Evolutionary conservation across 768 basidiomycete genomes (phyloP), one percentile per base, ranked within the genome.

Genomic region (Lentinus brumalis): DNA sequence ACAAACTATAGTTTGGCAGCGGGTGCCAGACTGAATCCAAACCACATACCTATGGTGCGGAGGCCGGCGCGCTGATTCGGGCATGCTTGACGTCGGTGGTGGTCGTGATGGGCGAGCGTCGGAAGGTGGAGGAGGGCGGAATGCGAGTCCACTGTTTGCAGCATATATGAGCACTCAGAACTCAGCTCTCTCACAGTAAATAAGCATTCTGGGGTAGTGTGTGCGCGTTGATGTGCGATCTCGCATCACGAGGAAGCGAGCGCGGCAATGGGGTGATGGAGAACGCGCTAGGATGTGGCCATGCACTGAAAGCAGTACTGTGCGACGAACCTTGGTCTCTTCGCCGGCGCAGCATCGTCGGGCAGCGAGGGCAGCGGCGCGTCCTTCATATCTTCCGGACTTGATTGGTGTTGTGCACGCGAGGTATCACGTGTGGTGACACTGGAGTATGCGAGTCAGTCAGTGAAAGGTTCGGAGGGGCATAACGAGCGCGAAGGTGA

Each of bases 311-410:
- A 16, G 16, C 44, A n/a, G 21, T 45, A 8, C 21, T 9, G 16
- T 15, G 8, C 16, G 44, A 45, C 16, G 14, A 2, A 45, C n/a
- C 44, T 16, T n/a, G 16, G 16, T 16, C 3, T 45, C 16, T 16
- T 21, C n/a, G 21, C 11, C 44, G 16, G 16, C 21, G 44, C 35
- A 35, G 35, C 7, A 45, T 60, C 59, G 8, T 29, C 31, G 9
- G 60, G 60, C 3, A 61, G 11, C 8, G 60, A 38, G 18, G 60
- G 60, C 6, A 61, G 42, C 18, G 60, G 42, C 38, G 55, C 39
- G 10, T 57, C 50, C 50, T 61, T 61, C 55, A 61, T 61, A 31
- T 44, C 29, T 7, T 42, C 29, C 15, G 31, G 38, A 26, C 31
- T n/a, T 21, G 53, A 18, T 11, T 58, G 18, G 11, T 49, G 60